Percentiles rank a stretch among this genome's conserved stretches.
phyloP scores from a whole-genome alignment of 2,329 filamentous ascomycete genomes.

The Hypoxylon sp. region DNA sequence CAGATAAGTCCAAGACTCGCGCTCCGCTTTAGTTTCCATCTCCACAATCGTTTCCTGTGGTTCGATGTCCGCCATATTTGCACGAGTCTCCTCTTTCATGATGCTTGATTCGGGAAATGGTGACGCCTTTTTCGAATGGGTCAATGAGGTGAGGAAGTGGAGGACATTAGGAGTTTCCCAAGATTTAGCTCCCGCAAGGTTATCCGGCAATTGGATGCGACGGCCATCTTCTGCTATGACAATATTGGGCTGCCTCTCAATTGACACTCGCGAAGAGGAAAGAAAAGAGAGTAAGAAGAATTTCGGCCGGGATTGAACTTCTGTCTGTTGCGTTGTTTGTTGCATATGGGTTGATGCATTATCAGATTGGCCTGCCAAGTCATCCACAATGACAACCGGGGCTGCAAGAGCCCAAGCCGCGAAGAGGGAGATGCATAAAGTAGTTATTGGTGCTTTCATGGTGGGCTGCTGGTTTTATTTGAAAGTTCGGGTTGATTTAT shows the following conservation, averaged over 20 bases:
- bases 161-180: conserved; percentile 46
- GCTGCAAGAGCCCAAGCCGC: conserved; percentile 39
- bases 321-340: conserved; percentile 20
- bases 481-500: conserved; percentile 3
- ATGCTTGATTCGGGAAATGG: conserved; percentile 52
- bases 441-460: conserved; percentile 40
- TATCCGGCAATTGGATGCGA: conserved; percentile 37
- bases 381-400: conserved; percentile 31
- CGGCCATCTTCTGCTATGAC: conserved; percentile 36
- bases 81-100: conserved; percentile 51
- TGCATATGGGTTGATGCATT: conserved; percentile 24
- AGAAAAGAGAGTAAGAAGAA: conserved; percentile 17
- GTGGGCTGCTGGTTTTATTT: conserved; percentile 20
- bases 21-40: conserved; percentile 50
- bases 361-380: conserved; percentile 30
- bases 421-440: conserved; percentile 35
- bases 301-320: conserved; percentile 12
- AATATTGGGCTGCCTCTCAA: conserved; percentile 31
- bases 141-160: conserved; percentile 44
- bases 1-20: conserved; percentile 49
- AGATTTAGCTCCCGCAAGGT: conserved; percentile 38
- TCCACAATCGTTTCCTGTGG: conserved; percentile 51
- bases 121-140: conserved; percentile 43
- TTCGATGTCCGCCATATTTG: conserved; percentile 44
- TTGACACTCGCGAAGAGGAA: conserved; percentile 21